phyloP scores from a whole-genome alignment of 352 stramenopile species.

The Phytopythium vexans region DNA sequence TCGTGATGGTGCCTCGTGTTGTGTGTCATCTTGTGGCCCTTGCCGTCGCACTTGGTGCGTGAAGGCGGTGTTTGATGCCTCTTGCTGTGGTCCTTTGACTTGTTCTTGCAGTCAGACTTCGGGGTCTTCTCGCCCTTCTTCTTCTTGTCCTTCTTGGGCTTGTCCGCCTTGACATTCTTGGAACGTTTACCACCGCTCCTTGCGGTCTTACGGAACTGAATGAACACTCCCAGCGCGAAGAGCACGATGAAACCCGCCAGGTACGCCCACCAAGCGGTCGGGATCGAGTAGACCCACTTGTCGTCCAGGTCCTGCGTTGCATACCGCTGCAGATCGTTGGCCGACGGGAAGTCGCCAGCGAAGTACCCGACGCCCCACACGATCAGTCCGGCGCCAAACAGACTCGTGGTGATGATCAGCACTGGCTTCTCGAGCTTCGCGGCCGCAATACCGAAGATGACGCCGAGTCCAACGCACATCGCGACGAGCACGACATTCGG shows the following conservation, averaged over 20 bases:
- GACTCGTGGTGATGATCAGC: slow-evolving; percentile 48
- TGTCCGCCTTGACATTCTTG: slow-evolving; percentile 14
- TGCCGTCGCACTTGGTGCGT: too few relatives aligned
- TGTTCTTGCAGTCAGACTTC: slow-evolving; percentile 4
- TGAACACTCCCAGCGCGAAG: slow-evolving; percentile 39
- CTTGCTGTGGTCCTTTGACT: too few relatives aligned
- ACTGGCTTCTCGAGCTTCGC: slow-evolving; percentile 54
- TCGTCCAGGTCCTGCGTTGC: slow-evolving; percentile 23
- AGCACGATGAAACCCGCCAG: slow-evolving; percentile 49
- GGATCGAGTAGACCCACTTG: slow-evolving; percentile 51
- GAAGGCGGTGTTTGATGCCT: too few relatives aligned
- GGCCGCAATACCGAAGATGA: slow-evolving; percentile 33
- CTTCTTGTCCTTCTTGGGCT: slow-evolving; percentile 25
- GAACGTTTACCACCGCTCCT: slow-evolving; percentile 15
- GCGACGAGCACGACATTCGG: slow-evolving; percentile 45
- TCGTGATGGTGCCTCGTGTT: too few relatives aligned
- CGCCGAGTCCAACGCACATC: slow-evolving; percentile 32
- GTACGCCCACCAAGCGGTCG: slow-evolving; percentile 59
- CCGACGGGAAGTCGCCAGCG: slow-evolving; percentile 47
- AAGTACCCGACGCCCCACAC: slow-evolving; percentile 69
- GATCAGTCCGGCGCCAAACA: slow-evolving; percentile 41
- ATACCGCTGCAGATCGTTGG: slow-evolving; percentile 49
- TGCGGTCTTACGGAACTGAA: slow-evolving; percentile 65
- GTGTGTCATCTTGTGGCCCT: too few relatives aligned
- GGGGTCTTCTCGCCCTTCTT: slow-evolving; percentile 23